A percentile compares a stretch with the other conserved stretches of the same genome.
phyloP scores from a whole-genome alignment of 2,329 filamentous ascomycete species.

The Mariannaea sp. region DNA sequence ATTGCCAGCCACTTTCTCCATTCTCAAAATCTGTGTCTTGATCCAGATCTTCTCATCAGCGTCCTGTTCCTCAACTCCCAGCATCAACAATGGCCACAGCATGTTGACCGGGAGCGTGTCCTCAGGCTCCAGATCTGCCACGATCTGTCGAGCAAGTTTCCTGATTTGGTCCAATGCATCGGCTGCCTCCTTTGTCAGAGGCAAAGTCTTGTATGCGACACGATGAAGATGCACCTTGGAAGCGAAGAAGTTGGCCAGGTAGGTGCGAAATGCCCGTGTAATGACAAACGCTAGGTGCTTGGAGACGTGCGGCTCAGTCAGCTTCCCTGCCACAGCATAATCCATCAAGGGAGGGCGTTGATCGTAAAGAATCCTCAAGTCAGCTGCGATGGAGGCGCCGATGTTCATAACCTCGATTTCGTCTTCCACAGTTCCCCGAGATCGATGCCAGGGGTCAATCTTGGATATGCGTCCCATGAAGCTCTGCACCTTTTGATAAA shows the following conservation, averaged over 20 bases:
- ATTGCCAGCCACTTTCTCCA: conserved; percentile 52
- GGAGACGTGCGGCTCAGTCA: conserved; percentile 54
- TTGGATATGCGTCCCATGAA: conserved; percentile 62
- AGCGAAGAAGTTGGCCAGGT: conserved; percentile 61
- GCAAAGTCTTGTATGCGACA: conserved; percentile 59
- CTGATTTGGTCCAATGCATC: conserved; percentile 56
- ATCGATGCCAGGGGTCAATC: conserved; percentile 61
- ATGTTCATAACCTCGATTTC: conserved; percentile 63
- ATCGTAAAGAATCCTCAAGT: conserved; percentile 56
- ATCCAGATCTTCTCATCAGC: conserved; percentile 56
- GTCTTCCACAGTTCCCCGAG: conserved; percentile 60
- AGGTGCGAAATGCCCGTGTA: conserved; percentile 59
- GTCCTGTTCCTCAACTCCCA: conserved; percentile 60
- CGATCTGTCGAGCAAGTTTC: conserved; percentile 51
- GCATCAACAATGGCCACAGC: conserved; percentile 62
- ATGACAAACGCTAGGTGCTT: conserved; percentile 54
- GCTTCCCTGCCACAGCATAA: conserved; percentile 56
- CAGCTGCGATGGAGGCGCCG: conserved; percentile 54
- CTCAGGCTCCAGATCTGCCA: conserved; percentile 45
- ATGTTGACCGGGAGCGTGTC: conserved; percentile 59
- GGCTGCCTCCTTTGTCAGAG: conserved; percentile 54
- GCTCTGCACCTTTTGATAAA: conserved; percentile 62
- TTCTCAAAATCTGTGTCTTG: conserved; percentile 51
- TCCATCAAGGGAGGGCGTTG: conserved; percentile 60
- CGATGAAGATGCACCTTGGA: conserved; percentile 61